Conservation (phyloP, 2,329 filamentous ascomycete species). For the Nemania diffusa region DNA sequence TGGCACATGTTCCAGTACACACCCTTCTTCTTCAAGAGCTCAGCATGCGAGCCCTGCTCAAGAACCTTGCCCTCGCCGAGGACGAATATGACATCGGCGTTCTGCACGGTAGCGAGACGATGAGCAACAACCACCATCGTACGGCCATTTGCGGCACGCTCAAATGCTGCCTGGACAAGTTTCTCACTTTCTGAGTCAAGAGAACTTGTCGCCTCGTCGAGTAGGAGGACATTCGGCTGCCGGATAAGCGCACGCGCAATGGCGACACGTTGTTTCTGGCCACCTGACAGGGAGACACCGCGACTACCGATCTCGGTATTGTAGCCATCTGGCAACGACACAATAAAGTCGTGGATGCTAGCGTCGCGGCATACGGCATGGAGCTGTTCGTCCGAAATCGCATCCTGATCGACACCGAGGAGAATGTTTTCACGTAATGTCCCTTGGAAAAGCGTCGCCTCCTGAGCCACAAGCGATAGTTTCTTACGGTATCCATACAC, state of each 20-base stretch:
- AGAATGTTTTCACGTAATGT: conserved; percentile 72
- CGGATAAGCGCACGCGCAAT: conserved; percentile 76
- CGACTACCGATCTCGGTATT: conserved; percentile 73
- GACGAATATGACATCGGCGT: conserved; percentile 83
- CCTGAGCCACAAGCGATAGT: conserved; percentile 78
- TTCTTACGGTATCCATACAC: conserved; percentile 70
- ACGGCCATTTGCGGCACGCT: conserved; percentile 67
- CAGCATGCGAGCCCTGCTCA: conserved; percentile 64
- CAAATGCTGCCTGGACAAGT: conserved; percentile 74
- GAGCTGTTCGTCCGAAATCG: conserved; percentile 62
- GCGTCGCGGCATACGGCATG: conserved; percentile 68
- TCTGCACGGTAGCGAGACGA: conserved; percentile 78
- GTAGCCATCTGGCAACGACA: conserved; percentile 73
- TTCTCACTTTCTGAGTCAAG: conserved; percentile 69
- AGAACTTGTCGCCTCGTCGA: conserved; percentile 79
- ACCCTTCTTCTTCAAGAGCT: conserved; percentile 62
- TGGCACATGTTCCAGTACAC: conserved; percentile 71
- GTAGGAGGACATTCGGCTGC: conserved; percentile 71
- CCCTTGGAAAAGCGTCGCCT: conserved; percentile 77
- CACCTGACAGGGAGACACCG: conserved; percentile 74
- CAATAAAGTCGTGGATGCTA: conserved; percentile 77
- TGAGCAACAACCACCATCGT: conserved; percentile 83
- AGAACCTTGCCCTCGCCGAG: conserved; percentile 72
- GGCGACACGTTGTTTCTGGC: conserved; percentile 76
- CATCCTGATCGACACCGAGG: conserved; percentile 67